Evolutionary conservation across 495 filamentous ascomycete species (phyloP).

Genomic region (Haplographium delicatum): DNA sequence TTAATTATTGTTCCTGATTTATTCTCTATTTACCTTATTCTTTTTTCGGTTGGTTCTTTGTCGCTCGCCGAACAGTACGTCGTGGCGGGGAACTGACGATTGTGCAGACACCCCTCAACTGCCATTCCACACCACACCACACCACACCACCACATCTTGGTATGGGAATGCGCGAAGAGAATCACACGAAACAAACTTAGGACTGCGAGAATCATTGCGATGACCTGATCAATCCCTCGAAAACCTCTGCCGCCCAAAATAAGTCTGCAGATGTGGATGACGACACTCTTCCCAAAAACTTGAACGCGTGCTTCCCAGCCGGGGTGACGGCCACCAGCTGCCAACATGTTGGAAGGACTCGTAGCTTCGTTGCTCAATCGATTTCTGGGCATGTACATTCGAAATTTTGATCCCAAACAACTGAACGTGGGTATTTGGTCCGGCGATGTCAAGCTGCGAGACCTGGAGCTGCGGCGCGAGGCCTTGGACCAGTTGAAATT

Average conservation of each 20-base stretch:
- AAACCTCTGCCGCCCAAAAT: not conserved
- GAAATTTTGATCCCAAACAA: constrained; percentile 96
- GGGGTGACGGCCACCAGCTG: constrained; percentile 45
- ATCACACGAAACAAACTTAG: constrained; percentile 1
- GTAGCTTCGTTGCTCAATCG: constrained; percentile 92
- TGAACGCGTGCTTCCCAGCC: constrained; percentile 37
- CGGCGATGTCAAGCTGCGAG: constrained; percentile 87
- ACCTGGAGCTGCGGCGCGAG: constrained; percentile 88
- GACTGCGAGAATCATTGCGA: constrained; percentile 5
- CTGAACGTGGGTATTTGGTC: constrained; percentile 98
- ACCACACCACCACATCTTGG: not conserved
- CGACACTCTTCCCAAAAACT: constrained; percentile 11
- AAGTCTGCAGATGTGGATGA: constrained; percentile 10
- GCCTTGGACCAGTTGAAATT: constrained; percentile 94
- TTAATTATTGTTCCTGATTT: too few species aligned
- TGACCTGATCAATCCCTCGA: constrained; percentile 5
- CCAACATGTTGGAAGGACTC: constrained; percentile 58
- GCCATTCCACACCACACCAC: not conserved
- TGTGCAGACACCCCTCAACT: not conserved
- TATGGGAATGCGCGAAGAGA: not conserved
- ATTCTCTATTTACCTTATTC: too few species aligned
- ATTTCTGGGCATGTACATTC: constrained; percentile 98
- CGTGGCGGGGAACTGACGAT: constrained; percentile 13
- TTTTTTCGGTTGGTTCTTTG: too few species aligned
- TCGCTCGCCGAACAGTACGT: constrained; percentile 1